Conservation (phyloP, 495 filamentous ascomycete species). For the Aspergillus carlsbadensis region DNA sequence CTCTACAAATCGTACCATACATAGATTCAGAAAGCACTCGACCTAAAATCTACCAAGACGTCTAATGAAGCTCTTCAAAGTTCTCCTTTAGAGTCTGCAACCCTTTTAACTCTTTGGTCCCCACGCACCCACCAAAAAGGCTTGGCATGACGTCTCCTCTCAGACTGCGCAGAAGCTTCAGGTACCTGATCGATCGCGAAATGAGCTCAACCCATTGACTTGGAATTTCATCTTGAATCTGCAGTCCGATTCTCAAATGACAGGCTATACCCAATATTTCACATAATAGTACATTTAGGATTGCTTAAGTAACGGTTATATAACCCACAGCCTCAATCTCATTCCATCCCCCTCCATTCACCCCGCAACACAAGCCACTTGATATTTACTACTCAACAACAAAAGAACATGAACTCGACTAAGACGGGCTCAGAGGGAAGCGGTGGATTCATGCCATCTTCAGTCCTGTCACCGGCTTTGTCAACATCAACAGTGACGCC, state of each 20-base stretch:
- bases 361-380: not conserved
- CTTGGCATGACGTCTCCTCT: slow-evolving; percentile 41
- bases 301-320: too few species aligned
- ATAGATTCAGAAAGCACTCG: not conserved
- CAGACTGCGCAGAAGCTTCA: too few species aligned
- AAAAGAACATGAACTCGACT: slow-evolving; percentile 8
- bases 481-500: slow-evolving; percentile 45
- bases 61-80: too few species aligned
- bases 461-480: slow-evolving; percentile 55
- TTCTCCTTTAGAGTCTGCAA: too few species aligned
- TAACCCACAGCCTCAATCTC: not conserved
- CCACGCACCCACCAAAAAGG: slow-evolving; percentile 36
- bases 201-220: too few species aligned
- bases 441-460: slow-evolving; percentile 49
- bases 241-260: too few species aligned
- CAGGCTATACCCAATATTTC: too few species aligned
- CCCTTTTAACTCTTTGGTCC: not conserved
- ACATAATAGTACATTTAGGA: too few species aligned
- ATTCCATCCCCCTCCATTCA: not conserved
- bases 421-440: not conserved
- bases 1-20: not conserved
- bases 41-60: too few species aligned
- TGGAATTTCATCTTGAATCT: too few species aligned
- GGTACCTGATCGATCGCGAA: too few species aligned
- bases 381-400: not conserved